Percentiles rank a stretch among this genome's conserved stretches.
These are phyloP conservation scores for Epichloe gansuensis DNA, from an alignment of 2,329 filamentous ascomycete genomes.

Conservation along the genomic window DNA sequence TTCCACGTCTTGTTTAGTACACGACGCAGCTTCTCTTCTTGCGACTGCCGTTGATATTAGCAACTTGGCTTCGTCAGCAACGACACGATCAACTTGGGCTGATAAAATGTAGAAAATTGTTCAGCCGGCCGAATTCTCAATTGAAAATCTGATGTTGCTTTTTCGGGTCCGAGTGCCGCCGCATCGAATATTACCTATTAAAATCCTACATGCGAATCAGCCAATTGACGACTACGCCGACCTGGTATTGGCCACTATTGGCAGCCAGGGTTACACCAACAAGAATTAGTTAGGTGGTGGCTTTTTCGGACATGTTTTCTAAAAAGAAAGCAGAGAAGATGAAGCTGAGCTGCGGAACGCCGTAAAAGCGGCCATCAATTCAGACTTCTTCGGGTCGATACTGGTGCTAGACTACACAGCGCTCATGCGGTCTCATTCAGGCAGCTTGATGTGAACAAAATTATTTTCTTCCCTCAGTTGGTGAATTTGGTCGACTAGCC, in stretches of 20 bases:
- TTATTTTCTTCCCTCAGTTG: not conserved
- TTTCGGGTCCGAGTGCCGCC: not conserved
- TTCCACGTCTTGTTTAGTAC: not conserved
- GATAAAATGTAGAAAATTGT: not conserved
- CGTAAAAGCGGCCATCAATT: not conserved
- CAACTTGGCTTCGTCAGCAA: not conserved
- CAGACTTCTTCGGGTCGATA: not conserved
- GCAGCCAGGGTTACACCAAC: slow-evolving; percentile 8
- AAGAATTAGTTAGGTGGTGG: slow-evolving; percentile 7
- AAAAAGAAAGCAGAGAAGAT: not conserved
- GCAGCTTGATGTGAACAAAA: not conserved
- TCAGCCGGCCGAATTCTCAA: not conserved
- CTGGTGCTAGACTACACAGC: not conserved
- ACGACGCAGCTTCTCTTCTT: not conserved
- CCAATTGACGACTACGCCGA: not conserved
- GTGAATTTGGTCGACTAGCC: not conserved
- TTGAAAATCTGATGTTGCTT: not conserved
- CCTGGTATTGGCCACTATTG: slow-evolving; percentile 2
- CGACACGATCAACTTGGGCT: not conserved
- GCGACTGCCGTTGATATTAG: not conserved
- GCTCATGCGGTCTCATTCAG: not conserved
- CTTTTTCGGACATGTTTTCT: not conserved
- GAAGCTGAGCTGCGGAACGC: slow-evolving; percentile 3
- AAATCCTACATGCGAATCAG: not conserved
- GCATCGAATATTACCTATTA: not conserved